These are phyloP conservation scores for Citrus unshiu DNA, from an alignment of 345 rosid species.

Conservation along the genomic window DNA sequence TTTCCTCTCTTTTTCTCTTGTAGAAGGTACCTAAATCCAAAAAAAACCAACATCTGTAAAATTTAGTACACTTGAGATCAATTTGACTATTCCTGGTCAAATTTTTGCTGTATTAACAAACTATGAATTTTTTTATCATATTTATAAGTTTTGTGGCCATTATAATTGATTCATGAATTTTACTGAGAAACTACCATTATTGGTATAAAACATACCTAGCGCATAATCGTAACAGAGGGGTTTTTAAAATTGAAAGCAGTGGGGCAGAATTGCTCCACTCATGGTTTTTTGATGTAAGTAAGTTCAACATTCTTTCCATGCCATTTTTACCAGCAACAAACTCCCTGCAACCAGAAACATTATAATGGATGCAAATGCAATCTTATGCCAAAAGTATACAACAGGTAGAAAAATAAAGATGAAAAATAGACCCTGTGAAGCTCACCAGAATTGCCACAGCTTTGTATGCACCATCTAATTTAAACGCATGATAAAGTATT, in stretches of 20 bases:
- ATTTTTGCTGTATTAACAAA: background rate
- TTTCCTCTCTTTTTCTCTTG: constrained; percentile 96
- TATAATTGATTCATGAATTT: background rate
- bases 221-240: constrained; percentile 75
- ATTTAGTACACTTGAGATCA: background rate
- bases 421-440: background rate
- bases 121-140: background rate
- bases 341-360: constrained; percentile 37
- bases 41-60: constrained; percentile 7
- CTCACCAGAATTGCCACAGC: background rate
- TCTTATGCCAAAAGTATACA: background rate
- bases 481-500: background rate
- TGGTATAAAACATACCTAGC: constrained; percentile 49
- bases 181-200: background rate
- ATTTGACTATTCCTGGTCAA: background rate
- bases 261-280: constrained; percentile 58
- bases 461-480: background rate
- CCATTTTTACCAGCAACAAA: constrained; percentile 52
- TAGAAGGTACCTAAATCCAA: constrained; percentile 61
- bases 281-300: constrained; percentile 39
- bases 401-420: background rate
- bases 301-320: constrained; percentile 60
- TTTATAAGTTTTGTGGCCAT: background rate
- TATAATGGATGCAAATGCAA: constrained; percentile 8
- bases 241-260: constrained; percentile 49